Conservation (phyloP, 2,329 filamentous ascomycete genomes). For the Aspergillus phoenicis region DNA sequence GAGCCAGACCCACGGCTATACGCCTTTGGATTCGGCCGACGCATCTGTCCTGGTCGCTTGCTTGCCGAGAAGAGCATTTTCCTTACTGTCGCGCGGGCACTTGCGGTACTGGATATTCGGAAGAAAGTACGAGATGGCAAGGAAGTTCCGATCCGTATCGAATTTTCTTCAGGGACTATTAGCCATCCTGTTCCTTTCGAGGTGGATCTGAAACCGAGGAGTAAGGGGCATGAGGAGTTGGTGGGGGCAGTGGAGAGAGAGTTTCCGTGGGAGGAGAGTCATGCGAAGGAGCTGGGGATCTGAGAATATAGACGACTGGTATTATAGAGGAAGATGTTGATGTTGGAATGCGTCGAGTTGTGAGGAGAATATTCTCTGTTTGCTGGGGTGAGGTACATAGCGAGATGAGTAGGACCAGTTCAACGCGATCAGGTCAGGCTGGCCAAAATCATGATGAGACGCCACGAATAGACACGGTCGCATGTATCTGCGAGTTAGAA, state of each 20-base stretch:
- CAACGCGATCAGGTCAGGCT: no score
- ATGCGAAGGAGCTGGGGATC: not conserved
- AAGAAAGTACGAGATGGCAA: not conserved
- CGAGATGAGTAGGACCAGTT: no score
- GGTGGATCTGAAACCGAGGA: conserved; percentile 5
- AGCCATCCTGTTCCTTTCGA: conserved; percentile 13
- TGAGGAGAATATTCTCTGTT: no score
- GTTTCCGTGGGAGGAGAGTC: conserved; percentile 2
- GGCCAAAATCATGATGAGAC: no score
- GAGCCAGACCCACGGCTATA: conserved; percentile 7
- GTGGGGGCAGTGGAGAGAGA: not conserved
- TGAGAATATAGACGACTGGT: not conserved
- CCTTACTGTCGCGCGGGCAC: not conserved
- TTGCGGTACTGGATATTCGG: conserved; percentile 3
- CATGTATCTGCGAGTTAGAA: no score
- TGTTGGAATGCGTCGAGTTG: not conserved
- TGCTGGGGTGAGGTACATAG: no score
- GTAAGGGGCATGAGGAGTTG: not conserved
- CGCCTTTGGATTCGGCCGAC: conserved; percentile 14
- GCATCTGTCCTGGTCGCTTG: conserved; percentile 7
- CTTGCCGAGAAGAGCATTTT: conserved; percentile 8
- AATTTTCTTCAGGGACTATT: conserved; percentile 8
- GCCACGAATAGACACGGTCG: no score
- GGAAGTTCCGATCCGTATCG: not conserved
- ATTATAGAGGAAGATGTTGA: not conserved